These are phyloP conservation scores for Intubia oerlemansii DNA, from an alignment of 2,329 filamentous ascomycete genomes.

Conservation along the genomic window DNA sequence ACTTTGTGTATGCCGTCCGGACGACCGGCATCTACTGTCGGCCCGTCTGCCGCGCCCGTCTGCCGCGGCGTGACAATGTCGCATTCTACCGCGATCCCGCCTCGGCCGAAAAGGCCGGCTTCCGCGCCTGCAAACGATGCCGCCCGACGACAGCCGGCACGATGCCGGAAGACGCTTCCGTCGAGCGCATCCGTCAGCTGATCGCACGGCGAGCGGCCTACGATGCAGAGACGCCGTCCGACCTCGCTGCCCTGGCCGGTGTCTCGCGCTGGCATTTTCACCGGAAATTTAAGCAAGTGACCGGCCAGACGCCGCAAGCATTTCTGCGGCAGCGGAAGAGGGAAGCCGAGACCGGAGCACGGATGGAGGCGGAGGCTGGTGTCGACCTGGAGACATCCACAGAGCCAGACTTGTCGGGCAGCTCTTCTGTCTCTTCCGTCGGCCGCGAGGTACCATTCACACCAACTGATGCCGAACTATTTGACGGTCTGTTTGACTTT, in stretches of 20 bases:
- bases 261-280: constrained; percentile 37
- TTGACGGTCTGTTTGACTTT: constrained; percentile 1
- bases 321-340: constrained; percentile 9
- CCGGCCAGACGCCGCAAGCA: constrained; percentile 23
- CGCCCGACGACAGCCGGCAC: constrained; percentile 17
- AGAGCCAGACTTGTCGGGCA: background rate
- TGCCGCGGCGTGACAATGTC: constrained; percentile 39
- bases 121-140: constrained; percentile 36
- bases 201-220: constrained; percentile 10
- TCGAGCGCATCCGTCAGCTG: constrained; percentile 17
- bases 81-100: constrained; percentile 25
- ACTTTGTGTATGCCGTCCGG: constrained; percentile 21
- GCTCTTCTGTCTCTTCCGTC: background rate
- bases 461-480: no score
- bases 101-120: constrained; percentile 25
- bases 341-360: background rate
- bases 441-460: background rate
- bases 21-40: constrained; percentile 34
- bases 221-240: constrained; percentile 8
- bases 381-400: background rate
- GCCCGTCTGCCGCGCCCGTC: constrained; percentile 35
- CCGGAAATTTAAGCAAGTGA: constrained; percentile 32
- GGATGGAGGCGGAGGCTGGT: background rate
- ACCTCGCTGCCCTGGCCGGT: constrained; percentile 25
- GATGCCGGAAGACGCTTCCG: constrained; percentile 22